A percentile compares a stretch with the other conserved stretches of the same genome.
phyloP scores from a whole-genome alignment of 169 alveolate species.

The Cryptosporidium viatorum region DNA sequence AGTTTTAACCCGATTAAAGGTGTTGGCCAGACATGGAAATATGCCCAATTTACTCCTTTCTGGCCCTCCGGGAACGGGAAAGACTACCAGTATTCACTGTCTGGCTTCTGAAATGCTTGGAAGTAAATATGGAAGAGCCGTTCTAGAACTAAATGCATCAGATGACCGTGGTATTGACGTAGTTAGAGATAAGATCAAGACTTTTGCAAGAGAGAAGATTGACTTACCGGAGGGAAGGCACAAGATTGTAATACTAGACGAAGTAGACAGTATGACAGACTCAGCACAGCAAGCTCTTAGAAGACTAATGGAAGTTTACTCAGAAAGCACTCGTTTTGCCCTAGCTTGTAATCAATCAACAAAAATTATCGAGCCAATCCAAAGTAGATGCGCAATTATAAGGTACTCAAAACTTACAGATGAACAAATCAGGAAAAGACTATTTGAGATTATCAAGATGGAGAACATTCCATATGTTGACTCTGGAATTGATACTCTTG shows the following conservation, averaged over 20 bases:
- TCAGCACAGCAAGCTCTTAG: conserved; percentile 99
- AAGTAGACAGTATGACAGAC: conserved; percentile 99
- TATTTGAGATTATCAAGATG: conserved; percentile 87
- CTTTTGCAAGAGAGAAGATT: conserved; percentile 95
- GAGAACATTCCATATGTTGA: conserved; percentile 84
- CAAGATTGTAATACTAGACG: conserved; percentile 98
- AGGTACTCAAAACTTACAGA: conserved; percentile 95
- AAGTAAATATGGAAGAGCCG: conserved; percentile 87
- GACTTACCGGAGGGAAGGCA: conserved; percentile 94
- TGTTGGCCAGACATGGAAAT: conserved; percentile 94
- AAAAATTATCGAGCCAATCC: conserved; percentile 98
- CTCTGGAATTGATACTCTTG: conserved; percentile 94
- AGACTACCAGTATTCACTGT: conserved; percentile 97
- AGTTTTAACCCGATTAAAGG: conserved; percentile 91
- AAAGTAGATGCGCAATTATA: conserved; percentile 98
- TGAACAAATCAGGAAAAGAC: conserved; percentile 90
- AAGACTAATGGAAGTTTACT: conserved; percentile 96
- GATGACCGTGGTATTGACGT: conserved; percentile 99
- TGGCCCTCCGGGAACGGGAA: conserved; percentile 99
- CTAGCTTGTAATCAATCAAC: conserved; percentile 98
- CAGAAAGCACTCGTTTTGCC: conserved; percentile 98
- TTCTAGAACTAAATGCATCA: conserved; percentile 98
- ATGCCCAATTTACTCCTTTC: conserved; percentile 97
- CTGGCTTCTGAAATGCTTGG: conserved; percentile 96
- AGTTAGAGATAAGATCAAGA: conserved; percentile 97